phyloP scores from a whole-genome alignment of 805 yeast species.

The Cyberlindnera meyerae region DNA sequence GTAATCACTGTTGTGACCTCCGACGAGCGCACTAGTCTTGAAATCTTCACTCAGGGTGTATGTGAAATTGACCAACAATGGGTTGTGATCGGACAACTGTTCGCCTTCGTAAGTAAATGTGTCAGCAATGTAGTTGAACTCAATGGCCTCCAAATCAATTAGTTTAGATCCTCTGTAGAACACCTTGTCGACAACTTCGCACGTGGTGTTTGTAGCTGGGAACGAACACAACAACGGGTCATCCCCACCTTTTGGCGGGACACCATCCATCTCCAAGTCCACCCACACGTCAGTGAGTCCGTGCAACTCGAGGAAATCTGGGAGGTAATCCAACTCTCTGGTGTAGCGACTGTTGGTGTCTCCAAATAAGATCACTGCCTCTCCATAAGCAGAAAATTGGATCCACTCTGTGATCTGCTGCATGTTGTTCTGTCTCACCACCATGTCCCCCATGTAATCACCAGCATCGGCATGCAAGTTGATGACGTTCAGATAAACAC shows the following conservation, averaged over 20 bases:
- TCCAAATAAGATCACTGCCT: slow-evolving; percentile 9
- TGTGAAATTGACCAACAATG: slow-evolving; percentile 9
- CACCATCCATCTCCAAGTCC: slow-evolving; percentile 2
- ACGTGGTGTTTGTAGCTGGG: slow-evolving; percentile 3
- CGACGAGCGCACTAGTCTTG: slow-evolving; percentile 4
- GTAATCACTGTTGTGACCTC: slow-evolving; percentile 6
- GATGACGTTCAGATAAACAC: slow-evolving; percentile 7
- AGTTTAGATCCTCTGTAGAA: slow-evolving; percentile 8
- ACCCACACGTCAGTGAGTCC: slow-evolving; percentile 8
- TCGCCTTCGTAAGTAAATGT: slow-evolving; percentile 4
- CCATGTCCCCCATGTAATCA: slow-evolving; percentile 6
- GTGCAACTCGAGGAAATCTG: slow-evolving; percentile 2
- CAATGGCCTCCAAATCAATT: slow-evolving; percentile 2
- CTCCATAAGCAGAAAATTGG: slow-evolving; percentile 5
- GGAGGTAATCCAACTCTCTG: slow-evolving; percentile 5
- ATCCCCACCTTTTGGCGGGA: slow-evolving; percentile 5
- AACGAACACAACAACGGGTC: slow-evolving; percentile 4
- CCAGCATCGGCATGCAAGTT: slow-evolving; percentile 13
- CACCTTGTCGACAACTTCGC: slow-evolving; percentile 10
- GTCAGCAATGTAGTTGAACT: slow-evolving; percentile 6
- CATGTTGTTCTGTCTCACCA: slow-evolving; percentile 6
- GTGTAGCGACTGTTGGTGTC: slow-evolving; percentile 12
- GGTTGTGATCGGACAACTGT: slow-evolving; percentile 11
- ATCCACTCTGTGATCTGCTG: slow-evolving; percentile 10
- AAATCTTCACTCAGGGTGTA: slow-evolving; percentile 2